A percentile compares a stretch with the other conserved stretches of the same genome.
phyloP scores from a whole-genome alignment of 106 monocot species.

The Dendrobium officinale region DNA sequence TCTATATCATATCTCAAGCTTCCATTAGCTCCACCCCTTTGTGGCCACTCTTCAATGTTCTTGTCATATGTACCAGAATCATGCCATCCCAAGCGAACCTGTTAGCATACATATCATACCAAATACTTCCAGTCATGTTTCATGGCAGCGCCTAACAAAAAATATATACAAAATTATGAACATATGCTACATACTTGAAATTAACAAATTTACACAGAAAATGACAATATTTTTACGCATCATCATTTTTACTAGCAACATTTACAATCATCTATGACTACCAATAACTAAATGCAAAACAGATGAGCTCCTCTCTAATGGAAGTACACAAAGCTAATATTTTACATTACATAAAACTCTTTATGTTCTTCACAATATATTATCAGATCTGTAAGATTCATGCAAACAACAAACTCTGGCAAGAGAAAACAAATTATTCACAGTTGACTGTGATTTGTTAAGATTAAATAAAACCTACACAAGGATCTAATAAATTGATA shows the following conservation, averaged over 20 bases:
- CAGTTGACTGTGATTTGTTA: too few relatives aligned
- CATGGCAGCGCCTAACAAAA: neutral
- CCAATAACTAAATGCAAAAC: neutral
- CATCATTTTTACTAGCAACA: neutral
- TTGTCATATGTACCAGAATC: slow-evolving; percentile 97
- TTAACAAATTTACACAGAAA: neutral
- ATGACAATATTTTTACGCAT: neutral
- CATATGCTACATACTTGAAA: neutral
- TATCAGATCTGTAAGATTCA: neutral
- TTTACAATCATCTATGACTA: neutral
- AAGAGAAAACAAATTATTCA: neutral
- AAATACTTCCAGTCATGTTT: neutral
- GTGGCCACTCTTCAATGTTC: slow-evolving; percentile 87
- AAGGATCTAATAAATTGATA: too few relatives aligned
- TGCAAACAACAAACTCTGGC: neutral
- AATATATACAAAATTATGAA: neutral
- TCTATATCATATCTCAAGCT: slow-evolving; percentile 87
- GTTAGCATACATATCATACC: slow-evolving; percentile 4
- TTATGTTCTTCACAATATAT: neutral
- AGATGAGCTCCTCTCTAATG: neutral
- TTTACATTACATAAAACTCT: neutral
- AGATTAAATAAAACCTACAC: too few relatives aligned
- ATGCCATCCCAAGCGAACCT: slow-evolving; percentile 98
- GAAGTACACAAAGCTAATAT: neutral
- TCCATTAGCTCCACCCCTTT: slow-evolving; percentile 93